phyloP scores from a whole-genome alignment of 2,329 filamentous ascomycete species.

The Xylariaceae sp. region DNA sequence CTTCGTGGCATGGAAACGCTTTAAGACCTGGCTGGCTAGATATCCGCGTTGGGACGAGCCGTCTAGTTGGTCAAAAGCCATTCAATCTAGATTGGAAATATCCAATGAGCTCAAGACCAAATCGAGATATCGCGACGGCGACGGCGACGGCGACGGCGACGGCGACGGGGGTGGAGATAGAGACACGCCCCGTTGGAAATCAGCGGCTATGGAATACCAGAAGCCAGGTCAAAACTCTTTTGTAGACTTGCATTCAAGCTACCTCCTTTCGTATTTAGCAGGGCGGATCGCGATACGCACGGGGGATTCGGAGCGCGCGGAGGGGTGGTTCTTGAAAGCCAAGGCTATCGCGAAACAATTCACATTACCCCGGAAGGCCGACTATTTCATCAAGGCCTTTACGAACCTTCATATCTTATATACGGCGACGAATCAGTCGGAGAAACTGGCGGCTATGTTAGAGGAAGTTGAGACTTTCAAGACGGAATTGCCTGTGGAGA shows the following conservation, averaged over 20 bases:
- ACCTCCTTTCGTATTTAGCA: slow-evolving; percentile 15
- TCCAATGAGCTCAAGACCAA: not conserved
- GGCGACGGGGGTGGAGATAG: too few species aligned
- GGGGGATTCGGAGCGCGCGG: slow-evolving; percentile 16
- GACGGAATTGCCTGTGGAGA: not conserved
- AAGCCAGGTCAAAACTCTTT: not conserved
- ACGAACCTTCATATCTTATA: slow-evolving; percentile 18
- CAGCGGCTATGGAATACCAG: slow-evolving; percentile 10
- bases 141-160: too few species aligned
- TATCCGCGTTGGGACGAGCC: slow-evolving; percentile 16
- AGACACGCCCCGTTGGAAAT: not conserved
- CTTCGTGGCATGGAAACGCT: slow-evolving; percentile 11
- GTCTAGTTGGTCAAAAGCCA: slow-evolving; percentile 5
- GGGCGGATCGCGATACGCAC: slow-evolving; percentile 16
- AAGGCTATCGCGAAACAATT: slow-evolving; percentile 7
- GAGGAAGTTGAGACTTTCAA: slow-evolving; percentile 11
- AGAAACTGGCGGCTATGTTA: slow-evolving; percentile 8
- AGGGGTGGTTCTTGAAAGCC: slow-evolving; percentile 18
- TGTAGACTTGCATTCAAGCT: slow-evolving; percentile 9
- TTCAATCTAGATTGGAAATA: slow-evolving; percentile 8
- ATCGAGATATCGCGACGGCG: not conserved
- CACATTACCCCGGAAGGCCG: not conserved
- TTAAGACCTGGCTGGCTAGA: slow-evolving; percentile 11
- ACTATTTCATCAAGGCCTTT: slow-evolving; percentile 14
- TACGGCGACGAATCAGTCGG: slow-evolving; percentile 7